Evolutionary conservation across 2,329 filamentous ascomycete species (phyloP).

Genomic region (Aquanectria penicillioides): DNA sequence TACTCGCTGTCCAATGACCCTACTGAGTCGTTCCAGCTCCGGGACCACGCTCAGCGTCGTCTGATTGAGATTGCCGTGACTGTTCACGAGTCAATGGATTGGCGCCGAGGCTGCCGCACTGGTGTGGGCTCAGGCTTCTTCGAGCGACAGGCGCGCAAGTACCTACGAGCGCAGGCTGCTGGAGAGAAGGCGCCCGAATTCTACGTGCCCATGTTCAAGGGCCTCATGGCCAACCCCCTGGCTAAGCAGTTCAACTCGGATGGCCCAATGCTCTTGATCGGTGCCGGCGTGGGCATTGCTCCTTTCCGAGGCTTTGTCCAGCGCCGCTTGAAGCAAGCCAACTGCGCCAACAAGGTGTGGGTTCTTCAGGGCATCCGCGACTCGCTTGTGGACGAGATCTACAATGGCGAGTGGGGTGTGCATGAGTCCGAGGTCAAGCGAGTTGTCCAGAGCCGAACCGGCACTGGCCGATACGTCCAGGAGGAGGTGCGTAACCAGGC

Average conservation of each 20-base stretch:
- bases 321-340: slow-evolving; percentile 90
- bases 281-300: slow-evolving; percentile 94
- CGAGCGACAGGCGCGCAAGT: slow-evolving; percentile 81
- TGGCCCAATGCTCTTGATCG: slow-evolving; percentile 97
- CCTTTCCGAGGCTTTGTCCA: slow-evolving; percentile 98
- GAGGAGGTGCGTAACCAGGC: slow-evolving; percentile 92
- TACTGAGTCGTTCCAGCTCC: slow-evolving; percentile 75
- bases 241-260: slow-evolving; percentile 92
- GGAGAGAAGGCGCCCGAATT: slow-evolving; percentile 70
- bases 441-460: slow-evolving; percentile 79
- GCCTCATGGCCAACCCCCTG: slow-evolving; percentile 95
- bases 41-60: slow-evolving; percentile 77
- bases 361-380: slow-evolving; percentile 95
- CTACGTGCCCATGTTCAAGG: slow-evolving; percentile 96
- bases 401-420: slow-evolving; percentile 95
- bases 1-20: slow-evolving; percentile 98
- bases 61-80: slow-evolving; percentile 97
- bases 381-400: slow-evolving; percentile 92
- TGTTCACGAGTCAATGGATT: slow-evolving; percentile 87
- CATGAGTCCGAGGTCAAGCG: slow-evolving; percentile 88
- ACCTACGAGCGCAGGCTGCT: slow-evolving; percentile 72
- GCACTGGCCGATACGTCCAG: slow-evolving; percentile 91
- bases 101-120: slow-evolving; percentile 76
- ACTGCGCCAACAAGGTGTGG: slow-evolving; percentile 98
- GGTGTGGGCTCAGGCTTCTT: slow-evolving; percentile 95